Conservation (phyloP, 345 rosid species). For the Nasturtium officinale region DNA sequence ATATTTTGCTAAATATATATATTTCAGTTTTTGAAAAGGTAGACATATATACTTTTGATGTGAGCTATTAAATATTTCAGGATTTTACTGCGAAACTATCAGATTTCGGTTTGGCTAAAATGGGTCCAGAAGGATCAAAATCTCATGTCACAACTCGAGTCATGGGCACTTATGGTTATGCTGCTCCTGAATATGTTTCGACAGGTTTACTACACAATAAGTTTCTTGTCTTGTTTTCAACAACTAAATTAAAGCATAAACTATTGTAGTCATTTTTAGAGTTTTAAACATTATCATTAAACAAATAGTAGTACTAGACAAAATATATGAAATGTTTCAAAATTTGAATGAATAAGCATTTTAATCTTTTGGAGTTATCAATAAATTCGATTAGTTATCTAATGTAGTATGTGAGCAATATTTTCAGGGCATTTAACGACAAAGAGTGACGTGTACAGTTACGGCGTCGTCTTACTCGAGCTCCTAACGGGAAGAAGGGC, state of each 20-base stretch:
- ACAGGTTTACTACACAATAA: conserved; percentile 51
- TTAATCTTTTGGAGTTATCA: neutral
- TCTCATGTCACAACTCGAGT: conserved; percentile 93
- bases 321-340: neutral
- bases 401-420: neutral
- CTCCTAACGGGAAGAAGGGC: conserved; percentile 84
- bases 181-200: conserved; percentile 93
- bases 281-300: too few relatives aligned
- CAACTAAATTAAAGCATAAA: neutral
- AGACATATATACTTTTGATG: neutral
- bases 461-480: conserved; percentile 87
- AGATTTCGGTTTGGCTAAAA: conserved; percentile 88
- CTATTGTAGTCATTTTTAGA: neutral
- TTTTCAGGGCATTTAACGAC: conserved; percentile 85
- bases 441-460: conserved; percentile 87
- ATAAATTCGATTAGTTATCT: conserved; percentile 1
- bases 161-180: conserved; percentile 96
- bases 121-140: conserved; percentile 96
- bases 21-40: neutral
- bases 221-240: neutral
- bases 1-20: neutral
- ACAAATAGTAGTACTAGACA: neutral
- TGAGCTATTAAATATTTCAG: conserved; percentile 37
- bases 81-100: conserved; percentile 86
- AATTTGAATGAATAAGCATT: neutral